Conservation (phyloP, 305 asterid genomes). For the Fraxinus ornus region DNA sequence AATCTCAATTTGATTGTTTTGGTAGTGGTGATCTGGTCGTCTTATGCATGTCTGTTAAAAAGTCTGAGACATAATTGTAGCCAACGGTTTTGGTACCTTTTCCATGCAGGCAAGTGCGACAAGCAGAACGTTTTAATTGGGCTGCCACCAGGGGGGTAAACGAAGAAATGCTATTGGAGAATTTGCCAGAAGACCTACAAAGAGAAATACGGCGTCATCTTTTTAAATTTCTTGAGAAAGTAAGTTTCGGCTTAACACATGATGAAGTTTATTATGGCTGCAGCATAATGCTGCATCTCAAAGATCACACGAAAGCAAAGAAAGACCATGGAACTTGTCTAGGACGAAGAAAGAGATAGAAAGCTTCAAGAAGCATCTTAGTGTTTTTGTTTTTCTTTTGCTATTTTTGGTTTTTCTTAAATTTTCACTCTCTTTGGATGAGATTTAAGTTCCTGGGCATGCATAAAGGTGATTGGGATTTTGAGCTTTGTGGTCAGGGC, state of each 20-base stretch:
- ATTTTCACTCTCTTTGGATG: neutral
- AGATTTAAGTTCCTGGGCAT: neutral
- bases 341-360: neutral
- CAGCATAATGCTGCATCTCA: neutral
- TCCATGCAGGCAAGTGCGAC: constrained; percentile 49
- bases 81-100: neutral
- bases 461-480: neutral
- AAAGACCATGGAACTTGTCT: neutral
- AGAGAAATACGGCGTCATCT: constrained; percentile 80
- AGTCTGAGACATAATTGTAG: neutral
- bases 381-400: neutral
- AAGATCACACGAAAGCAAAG: neutral
- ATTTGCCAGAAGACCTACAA: constrained; percentile 85
- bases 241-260: constrained; percentile 28
- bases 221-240: constrained; percentile 67
- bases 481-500: neutral
- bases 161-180: constrained; percentile 69
- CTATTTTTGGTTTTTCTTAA: neutral
- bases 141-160: constrained; percentile 64
- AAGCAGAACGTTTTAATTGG: constrained; percentile 57
- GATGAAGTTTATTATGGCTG: neutral
- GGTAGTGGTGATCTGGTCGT: neutral
- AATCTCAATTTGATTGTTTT: neutral
- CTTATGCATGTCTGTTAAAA: neutral
- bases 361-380: neutral